A percentile compares a stretch with the other conserved stretches of the same genome.
Evolutionary conservation across 495 filamentous ascomycete genomes (phyloP).

Genomic region (Aspergillus campestris): DNA sequence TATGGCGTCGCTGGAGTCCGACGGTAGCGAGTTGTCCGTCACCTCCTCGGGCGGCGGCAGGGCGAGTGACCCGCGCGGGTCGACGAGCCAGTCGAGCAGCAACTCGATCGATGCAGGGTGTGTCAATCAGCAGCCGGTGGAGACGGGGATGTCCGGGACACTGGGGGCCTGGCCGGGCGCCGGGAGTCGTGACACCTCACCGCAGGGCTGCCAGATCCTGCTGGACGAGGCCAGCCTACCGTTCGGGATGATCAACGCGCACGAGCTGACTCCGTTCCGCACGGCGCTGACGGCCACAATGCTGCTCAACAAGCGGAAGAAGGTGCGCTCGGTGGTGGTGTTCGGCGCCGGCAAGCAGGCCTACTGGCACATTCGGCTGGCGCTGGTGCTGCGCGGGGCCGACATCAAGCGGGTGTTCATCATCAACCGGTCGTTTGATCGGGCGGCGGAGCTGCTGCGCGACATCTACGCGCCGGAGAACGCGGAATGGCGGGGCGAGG

Average conservation of each 20-base stretch:
- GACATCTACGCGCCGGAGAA: constrained; percentile 48
- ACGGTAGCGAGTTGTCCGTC: constrained; percentile 32
- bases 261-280: constrained; percentile 85
- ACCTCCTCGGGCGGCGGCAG: constrained; percentile 25
- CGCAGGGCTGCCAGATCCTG: constrained; percentile 71
- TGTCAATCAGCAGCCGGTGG: constrained; percentile 28
- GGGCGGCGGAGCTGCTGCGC: constrained; percentile 45
- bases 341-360: constrained; percentile 92
- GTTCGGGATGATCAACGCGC: constrained; percentile 72
- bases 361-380: constrained; percentile 85
- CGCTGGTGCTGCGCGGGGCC: constrained; percentile 60
- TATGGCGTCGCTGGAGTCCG: constrained; percentile 31
- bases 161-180: constrained; percentile 32
- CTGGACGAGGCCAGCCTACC: constrained; percentile 59
- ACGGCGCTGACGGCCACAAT: constrained; percentile 76
- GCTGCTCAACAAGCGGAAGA: constrained; percentile 60
- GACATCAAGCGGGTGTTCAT: constrained; percentile 73
- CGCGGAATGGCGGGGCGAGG: constrained; percentile 45
- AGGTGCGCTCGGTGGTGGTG: constrained; percentile 64
- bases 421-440: constrained; percentile 64
- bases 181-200: constrained; percentile 49
- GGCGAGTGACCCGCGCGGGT: not conserved
- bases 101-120: constrained; percentile 23
- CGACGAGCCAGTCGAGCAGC: constrained; percentile 16
- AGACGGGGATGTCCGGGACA: constrained; percentile 20